These are phyloP conservation scores for Paecilomyces formosus DNA, from an alignment of 2,329 filamentous ascomycete genomes.

Conservation along the genomic window DNA sequence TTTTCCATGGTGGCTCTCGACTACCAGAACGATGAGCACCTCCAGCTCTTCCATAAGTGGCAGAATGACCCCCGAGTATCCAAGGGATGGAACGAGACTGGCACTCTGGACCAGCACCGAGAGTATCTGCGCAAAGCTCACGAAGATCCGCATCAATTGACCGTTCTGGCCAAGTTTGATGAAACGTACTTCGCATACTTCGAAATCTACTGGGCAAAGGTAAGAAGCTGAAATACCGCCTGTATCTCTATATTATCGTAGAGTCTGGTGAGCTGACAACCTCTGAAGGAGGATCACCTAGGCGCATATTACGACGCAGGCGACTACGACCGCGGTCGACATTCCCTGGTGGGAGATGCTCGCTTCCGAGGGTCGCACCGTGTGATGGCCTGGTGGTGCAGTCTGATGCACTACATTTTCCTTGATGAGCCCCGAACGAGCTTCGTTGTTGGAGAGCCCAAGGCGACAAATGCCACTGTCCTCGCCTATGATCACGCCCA, in stretches of 20 bases:
- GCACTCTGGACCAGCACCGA: constrained; percentile 65
- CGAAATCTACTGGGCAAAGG: constrained; percentile 71
- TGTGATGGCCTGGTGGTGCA: constrained; percentile 52
- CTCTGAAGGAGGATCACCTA: constrained; percentile 48
- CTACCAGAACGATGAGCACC: constrained; percentile 55
- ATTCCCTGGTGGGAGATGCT: constrained; percentile 25
- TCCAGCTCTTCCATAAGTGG: constrained; percentile 68
- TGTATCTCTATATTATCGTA: background rate
- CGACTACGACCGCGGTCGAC: constrained; percentile 52
- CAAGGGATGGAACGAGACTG: constrained; percentile 72
- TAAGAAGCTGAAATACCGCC: constrained; percentile 19
- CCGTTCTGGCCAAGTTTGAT: constrained; percentile 64
- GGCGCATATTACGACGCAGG: constrained; percentile 51
- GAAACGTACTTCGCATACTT: constrained; percentile 68
- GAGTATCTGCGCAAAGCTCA: constrained; percentile 63
- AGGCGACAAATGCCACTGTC: constrained; percentile 61
- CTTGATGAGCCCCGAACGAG: constrained; percentile 51
- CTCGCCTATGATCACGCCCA: constrained; percentile 68
- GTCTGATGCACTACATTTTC: constrained; percentile 53
- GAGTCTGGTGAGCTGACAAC: background rate
- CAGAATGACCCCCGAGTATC: constrained; percentile 78
- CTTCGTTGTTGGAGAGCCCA: constrained; percentile 57
- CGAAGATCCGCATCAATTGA: constrained; percentile 63
- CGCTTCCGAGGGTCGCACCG: constrained; percentile 49
- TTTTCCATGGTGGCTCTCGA: constrained; percentile 73